phyloP scores from a whole-genome alignment of 2,329 filamentous ascomycete genomes.

The Xylariaceae sp. region DNA sequence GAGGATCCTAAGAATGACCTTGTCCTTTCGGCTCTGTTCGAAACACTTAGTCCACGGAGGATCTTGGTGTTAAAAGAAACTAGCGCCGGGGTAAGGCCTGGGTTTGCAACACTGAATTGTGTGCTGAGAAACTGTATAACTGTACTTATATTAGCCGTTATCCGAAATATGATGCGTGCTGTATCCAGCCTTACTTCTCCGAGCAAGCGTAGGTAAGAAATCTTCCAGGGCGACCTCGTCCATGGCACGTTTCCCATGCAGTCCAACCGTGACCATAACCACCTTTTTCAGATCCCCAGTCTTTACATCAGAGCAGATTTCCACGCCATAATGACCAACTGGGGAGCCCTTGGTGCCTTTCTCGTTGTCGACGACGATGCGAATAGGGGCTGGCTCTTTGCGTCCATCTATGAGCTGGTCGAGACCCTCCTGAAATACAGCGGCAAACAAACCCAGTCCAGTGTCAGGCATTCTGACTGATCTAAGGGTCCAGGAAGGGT shows the following conservation, averaged over 20 bases:
- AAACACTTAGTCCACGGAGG: slow-evolving; percentile 70
- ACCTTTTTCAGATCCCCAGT: slow-evolving; percentile 58
- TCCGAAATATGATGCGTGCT: neutral
- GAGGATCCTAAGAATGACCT: slow-evolving; percentile 78
- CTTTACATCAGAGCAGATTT: slow-evolving; percentile 71
- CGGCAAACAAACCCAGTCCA: slow-evolving; percentile 65
- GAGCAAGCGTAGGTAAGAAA: slow-evolving; percentile 75
- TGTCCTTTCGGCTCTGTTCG: slow-evolving; percentile 67
- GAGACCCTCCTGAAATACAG: slow-evolving; percentile 74
- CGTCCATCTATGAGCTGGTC: slow-evolving; percentile 67
- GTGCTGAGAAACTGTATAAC: slow-evolving; percentile 75
- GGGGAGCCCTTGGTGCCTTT: slow-evolving; percentile 70
- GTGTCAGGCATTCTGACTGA: slow-evolving; percentile 68
- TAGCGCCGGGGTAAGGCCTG: slow-evolving; percentile 68
- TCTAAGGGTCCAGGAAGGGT: slow-evolving; percentile 79
- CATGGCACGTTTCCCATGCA: slow-evolving; percentile 72
- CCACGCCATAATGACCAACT: slow-evolving; percentile 71
- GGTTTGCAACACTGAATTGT: slow-evolving; percentile 72
- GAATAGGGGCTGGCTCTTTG: slow-evolving; percentile 70
- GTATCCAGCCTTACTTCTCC: slow-evolving; percentile 63
- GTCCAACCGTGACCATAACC: slow-evolving; percentile 61
- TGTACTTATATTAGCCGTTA: slow-evolving; percentile 47
- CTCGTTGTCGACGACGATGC: slow-evolving; percentile 74
- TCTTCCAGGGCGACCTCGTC: slow-evolving; percentile 77
- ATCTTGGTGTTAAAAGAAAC: slow-evolving; percentile 81